phyloP scores from a whole-genome alignment of 2,329 filamentous ascomycete genomes.

The Monosporascus ibericus region DNA sequence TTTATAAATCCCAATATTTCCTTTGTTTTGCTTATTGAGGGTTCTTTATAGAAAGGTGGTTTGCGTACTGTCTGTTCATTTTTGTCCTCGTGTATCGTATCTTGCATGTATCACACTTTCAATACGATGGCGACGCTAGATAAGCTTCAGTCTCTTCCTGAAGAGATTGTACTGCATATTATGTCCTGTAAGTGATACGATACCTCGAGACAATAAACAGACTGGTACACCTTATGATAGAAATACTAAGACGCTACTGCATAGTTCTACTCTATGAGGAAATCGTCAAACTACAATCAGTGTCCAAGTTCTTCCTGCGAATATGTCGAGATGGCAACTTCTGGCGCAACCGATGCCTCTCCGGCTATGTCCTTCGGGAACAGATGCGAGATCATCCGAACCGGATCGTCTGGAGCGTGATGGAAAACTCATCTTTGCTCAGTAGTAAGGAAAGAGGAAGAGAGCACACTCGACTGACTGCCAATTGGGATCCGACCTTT shows the following conservation, averaged over 20 bases:
- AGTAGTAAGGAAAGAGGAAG: constrained; percentile 21
- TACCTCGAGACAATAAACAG: constrained; percentile 1
- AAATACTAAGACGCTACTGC: background rate
- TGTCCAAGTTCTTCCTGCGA: constrained; percentile 59
- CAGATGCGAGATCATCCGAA: constrained; percentile 28
- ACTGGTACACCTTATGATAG: too few species aligned
- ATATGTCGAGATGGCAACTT: constrained; percentile 68
- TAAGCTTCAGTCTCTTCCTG: constrained; percentile 49
- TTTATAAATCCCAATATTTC: too few species aligned
- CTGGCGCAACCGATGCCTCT: constrained; percentile 73
- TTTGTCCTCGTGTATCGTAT: background rate
- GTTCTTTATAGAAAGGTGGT: too few species aligned
- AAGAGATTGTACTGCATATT: constrained; percentile 59
- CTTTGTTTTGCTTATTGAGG: too few species aligned
- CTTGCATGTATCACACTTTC: background rate
- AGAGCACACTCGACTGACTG: constrained; percentile 53
- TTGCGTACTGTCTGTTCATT: background rate
- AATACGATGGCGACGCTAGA: constrained; percentile 15
- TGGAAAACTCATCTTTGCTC: constrained; percentile 14
- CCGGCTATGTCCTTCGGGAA: constrained; percentile 60
- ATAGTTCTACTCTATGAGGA: constrained; percentile 51
- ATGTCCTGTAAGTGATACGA: constrained; percentile 46
- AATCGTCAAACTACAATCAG: constrained; percentile 61
- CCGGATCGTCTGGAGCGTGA: constrained; percentile 17
- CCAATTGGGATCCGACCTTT: constrained; percentile 79